Conservation (phyloP, 495 filamentous ascomycete species). For the Neurospora terricola region DNA sequence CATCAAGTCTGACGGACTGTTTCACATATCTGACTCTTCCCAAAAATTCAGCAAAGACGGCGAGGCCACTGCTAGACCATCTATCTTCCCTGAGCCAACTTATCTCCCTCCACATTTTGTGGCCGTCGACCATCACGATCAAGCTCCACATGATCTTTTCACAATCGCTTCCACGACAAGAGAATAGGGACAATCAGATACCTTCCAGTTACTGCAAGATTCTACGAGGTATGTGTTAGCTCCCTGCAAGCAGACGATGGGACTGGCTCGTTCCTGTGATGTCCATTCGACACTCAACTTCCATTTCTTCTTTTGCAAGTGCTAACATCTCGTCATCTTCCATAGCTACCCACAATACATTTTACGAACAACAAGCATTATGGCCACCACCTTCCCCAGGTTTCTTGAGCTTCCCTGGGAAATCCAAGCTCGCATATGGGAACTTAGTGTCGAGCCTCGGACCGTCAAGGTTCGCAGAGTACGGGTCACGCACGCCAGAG, state of each 20-base stretch:
- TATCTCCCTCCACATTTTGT: neutral
- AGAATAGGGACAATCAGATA: neutral
- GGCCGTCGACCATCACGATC: neutral
- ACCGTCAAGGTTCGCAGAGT: neutral
- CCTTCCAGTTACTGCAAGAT: neutral
- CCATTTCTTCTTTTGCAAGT: neutral
- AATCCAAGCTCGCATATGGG: neutral
- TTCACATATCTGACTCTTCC: neutral
- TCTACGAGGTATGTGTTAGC: neutral
- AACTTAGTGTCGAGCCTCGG: neutral
- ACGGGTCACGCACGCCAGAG: neutral
- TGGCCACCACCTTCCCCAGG: neutral
- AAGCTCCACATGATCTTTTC: neutral
- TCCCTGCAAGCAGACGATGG: neutral
- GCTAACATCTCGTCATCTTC: neutral
- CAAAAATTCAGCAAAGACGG: neutral
- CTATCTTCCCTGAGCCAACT: neutral
- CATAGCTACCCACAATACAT: neutral
- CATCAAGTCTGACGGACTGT: neutral
- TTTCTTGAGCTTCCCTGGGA: neutral
- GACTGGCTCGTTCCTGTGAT: neutral
- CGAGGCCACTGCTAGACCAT: neutral
- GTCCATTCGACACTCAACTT: neutral
- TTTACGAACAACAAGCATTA: neutral
- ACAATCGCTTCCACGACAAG: neutral